Conservation (phyloP, 495 filamentous ascomycete genomes). For the Penicillium bialowiezense region DNA sequence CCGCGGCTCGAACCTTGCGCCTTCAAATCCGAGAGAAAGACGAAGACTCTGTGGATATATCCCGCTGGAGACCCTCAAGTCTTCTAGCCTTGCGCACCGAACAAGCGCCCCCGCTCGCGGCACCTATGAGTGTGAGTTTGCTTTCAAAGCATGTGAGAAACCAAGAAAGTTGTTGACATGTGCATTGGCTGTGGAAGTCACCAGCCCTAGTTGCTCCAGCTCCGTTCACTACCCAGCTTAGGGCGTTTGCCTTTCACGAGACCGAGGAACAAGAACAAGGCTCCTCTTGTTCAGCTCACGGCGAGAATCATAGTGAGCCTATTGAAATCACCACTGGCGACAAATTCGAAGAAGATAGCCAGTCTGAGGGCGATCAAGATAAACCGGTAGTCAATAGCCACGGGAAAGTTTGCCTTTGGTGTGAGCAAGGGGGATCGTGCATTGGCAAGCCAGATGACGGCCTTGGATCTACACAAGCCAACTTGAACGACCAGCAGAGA, state of each 20-base stretch:
- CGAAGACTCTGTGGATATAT: constrained; percentile 13
- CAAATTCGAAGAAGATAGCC: too few relatives aligned
- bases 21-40: constrained; percentile 13
- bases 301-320: background rate
- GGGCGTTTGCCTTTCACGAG: background rate
- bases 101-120: background rate
- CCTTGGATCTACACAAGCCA: background rate
- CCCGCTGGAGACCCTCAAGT: background rate
- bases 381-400: constrained; percentile 3
- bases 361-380: too few relatives aligned
- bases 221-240: background rate
- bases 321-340: background rate
- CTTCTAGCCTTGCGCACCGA: background rate
- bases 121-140: background rate
- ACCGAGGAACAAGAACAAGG: background rate
- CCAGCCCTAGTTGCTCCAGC: too few relatives aligned
- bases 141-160: background rate
- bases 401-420: constrained; percentile 26
- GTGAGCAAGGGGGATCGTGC: background rate
- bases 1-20: constrained; percentile 6
- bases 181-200: too few relatives aligned
- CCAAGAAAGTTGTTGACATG: too few relatives aligned
- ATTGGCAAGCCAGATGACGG: background rate
- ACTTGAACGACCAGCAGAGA: too few relatives aligned
- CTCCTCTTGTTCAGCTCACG: background rate